Evolutionary conservation across 768 basidiomycete genomes (phyloP), one percentile per base, ranked within the genome.

Genomic region (Holtermannia corniformis): DNA sequence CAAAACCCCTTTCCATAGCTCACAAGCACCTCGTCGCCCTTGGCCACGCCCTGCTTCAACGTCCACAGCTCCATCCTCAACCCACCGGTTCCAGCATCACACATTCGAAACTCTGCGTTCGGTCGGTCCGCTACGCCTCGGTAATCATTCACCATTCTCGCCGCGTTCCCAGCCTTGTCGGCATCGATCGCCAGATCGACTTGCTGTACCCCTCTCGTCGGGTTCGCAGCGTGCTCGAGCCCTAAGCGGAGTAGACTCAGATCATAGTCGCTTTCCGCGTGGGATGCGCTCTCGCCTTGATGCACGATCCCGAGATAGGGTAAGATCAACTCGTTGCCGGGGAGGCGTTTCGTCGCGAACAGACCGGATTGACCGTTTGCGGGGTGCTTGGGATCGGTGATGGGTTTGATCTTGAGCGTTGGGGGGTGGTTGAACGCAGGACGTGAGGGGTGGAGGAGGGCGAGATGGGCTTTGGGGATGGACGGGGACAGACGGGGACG

Each of bases 1-100:
- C 88, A 91, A 84, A 85, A 88, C 16, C 78, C 77, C 65, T 88
- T 89, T 20, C 91, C 91, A 66, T 93, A 93, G 12, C 84, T 86
- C 20, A 92, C 86, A 24, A 90, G 65, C 26, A 96, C 79, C 72
- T 93, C 90, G 12, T 88, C 81, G 5, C 87, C 85, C 71, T 85
- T 89, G 58, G 75, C 79, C 44, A 92, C 81, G 4, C 73, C 75
- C n/a, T 50, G 41, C 41, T 62, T 66, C 46, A 78, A 75, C 52
- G 80, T 84, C 81, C 84, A 85, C 26, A 96, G 77, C 55, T 82
- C 78, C 79, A 95, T 91, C 50, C 66, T 60, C 48, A 61, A n/a
- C 68, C 85, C 85, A 16, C 85, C 87, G 27, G 58, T 62, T 54
- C 58, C 65, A 10, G 62, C 61, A 40, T 42, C 50, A 11, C 65